Percentiles rank a stretch among this genome's conserved stretches.
These are phyloP conservation scores for Osmozyma mogii DNA, from an alignment of 805 yeast species.

Conservation along the genomic window DNA sequence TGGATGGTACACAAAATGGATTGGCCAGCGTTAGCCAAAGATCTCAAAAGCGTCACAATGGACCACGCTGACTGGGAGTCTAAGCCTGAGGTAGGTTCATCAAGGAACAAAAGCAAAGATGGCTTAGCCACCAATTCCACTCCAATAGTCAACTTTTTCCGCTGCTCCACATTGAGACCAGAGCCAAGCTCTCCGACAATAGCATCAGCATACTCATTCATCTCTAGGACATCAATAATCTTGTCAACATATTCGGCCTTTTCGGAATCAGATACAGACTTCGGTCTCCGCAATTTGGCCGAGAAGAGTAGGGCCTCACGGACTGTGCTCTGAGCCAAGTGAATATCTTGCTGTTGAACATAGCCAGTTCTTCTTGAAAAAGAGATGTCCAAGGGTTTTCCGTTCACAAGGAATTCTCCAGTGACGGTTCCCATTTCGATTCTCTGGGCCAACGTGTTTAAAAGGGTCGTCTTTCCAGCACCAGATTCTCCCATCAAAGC, in stretches of 20 bases:
- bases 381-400: not conserved
- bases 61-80: conserved; percentile 1
- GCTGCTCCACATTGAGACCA: conserved; percentile 1
- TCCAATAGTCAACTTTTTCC: conserved; percentile 1
- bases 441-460: not conserved
- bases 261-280: not conserved
- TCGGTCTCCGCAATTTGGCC: not conserved
- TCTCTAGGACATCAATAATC: not conserved
- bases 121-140: conserved; percentile 1
- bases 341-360: conserved; percentile 1
- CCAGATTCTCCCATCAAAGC: conserved; percentile 1
- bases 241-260: not conserved
- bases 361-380: not conserved
- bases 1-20: not conserved
- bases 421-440: not conserved
- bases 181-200: not conserved
- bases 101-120: not conserved
- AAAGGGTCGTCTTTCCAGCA: not conserved
- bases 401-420: conserved; percentile 1
- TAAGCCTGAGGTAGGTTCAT: not conserved
- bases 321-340: not conserved
- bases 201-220: not conserved
- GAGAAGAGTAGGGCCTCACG: not conserved
- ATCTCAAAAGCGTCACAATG: not conserved
- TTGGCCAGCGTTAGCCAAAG: not conserved